These are phyloP conservation scores for Chlorella sp. DNA, from an alignment of 139 green algal genomes.

Conservation along the genomic window DNA sequence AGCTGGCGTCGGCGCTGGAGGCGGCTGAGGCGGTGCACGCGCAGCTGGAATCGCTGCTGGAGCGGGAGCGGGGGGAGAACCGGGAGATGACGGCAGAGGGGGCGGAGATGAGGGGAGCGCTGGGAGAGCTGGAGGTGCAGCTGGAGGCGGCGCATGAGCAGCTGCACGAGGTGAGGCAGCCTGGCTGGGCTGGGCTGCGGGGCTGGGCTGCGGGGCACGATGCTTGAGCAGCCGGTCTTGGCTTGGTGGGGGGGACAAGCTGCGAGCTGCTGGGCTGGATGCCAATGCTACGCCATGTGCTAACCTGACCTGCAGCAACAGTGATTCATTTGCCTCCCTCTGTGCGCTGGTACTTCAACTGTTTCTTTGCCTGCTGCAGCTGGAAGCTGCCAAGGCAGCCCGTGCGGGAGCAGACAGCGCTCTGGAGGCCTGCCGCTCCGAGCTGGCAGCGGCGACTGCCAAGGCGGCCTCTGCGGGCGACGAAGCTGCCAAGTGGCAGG, in stretches of 20 bases:
- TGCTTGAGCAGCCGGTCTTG: background rate
- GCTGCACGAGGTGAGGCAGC: conserved; percentile 6
- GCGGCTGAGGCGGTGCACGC: conserved; percentile 10
- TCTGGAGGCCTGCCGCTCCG: conserved; percentile 21
- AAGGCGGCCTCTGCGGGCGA: conserved; percentile 21
- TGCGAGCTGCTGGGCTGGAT: background rate
- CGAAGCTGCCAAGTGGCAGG: conserved; percentile 34
- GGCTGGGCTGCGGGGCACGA: no score
- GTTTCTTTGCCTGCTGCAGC: background rate
- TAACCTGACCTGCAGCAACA: background rate
- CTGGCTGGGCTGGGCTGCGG: background rate
- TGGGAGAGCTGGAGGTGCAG: conserved; percentile 11
- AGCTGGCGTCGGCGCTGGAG: conserved; percentile 20
- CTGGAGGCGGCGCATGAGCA: background rate
- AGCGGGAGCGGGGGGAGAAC: conserved; percentile 23
- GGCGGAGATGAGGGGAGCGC: background rate
- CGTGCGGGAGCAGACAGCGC: background rate
- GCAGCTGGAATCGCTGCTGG: conserved; percentile 28
- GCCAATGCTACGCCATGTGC: background rate
- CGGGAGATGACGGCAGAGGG: conserved; percentile 3
- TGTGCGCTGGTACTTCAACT: background rate
- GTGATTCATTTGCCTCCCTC: background rate
- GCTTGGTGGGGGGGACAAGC: background rate
- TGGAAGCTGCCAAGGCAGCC: background rate
- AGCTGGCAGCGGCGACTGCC: conserved; percentile 12